Percentiles rank a stretch among this genome's conserved stretches.
Evolutionary conservation across 805 yeast genomes (phyloP).

Genomic region (Kregervanrija delftensis): DNA sequence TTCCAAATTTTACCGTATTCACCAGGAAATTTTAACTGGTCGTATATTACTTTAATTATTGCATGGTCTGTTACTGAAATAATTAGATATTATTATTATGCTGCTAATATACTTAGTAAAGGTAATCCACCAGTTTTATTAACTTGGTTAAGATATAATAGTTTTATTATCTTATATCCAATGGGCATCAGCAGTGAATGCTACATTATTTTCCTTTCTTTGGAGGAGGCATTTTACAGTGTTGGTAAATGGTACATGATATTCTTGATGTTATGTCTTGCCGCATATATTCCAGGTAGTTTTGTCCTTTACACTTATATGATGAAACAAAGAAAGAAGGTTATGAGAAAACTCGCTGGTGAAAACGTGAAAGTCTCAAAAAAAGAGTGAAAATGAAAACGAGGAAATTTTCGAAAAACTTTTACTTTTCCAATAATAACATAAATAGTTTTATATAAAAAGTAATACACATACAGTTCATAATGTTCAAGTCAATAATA

Average conservation of each 20-base stretch:
- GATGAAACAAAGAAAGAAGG: conserved; percentile 82
- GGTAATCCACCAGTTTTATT: conserved; percentile 51
- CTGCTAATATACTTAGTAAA: conserved; percentile 46
- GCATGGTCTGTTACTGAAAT: conserved; percentile 97
- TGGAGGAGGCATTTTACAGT: conserved; percentile 48
- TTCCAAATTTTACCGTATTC: conserved; percentile 68
- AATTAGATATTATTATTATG: conserved; percentile 83
- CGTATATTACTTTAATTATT: conserved; percentile 58
- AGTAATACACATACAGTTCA: too few relatives aligned
- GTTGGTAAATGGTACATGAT: too few relatives aligned
- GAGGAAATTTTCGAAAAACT: not conserved
- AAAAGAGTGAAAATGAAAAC: not conserved
- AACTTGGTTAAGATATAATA: conserved; percentile 72
- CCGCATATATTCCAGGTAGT: conserved; percentile 79
- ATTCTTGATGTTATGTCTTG: conserved; percentile 37
- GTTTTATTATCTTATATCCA: conserved; percentile 81
- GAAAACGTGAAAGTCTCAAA: conserved; percentile 3
- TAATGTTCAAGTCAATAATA: too few relatives aligned
- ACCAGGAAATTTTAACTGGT: conserved; percentile 52
- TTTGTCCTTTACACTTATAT: conserved; percentile 80
- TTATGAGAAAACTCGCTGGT: conserved; percentile 38
- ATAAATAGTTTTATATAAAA: too few relatives aligned
- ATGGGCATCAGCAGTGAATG: conserved; percentile 87
- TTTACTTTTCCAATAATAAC: too few relatives aligned
- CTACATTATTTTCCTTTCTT: conserved; percentile 58